Conservation (phyloP, 208 protist species). For the Angomonas deanei region DNA sequence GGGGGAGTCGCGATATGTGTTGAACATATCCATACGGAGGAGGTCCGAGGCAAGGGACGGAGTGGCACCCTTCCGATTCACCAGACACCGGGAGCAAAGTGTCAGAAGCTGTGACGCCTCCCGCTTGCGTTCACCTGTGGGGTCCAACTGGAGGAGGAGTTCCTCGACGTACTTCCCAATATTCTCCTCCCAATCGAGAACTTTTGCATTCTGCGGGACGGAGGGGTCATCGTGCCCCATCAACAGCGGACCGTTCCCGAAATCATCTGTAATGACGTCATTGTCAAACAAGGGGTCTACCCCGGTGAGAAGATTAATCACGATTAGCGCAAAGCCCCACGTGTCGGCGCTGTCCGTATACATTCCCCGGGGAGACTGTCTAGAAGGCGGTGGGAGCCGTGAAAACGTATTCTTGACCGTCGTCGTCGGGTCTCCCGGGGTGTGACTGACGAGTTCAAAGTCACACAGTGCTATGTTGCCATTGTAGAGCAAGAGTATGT, state of each 20-base stretch:
- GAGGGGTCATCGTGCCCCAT: constrained; percentile 20
- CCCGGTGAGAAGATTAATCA: constrained; percentile 66
- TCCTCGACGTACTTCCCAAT: constrained; percentile 44
- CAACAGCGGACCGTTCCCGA: constrained; percentile 64
- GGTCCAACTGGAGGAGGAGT: constrained; percentile 29
- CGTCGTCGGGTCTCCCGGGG: constrained; percentile 3
- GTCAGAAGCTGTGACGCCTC: constrained; percentile 31
- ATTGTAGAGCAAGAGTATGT: constrained; percentile 46
- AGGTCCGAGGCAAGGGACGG: constrained; percentile 31
- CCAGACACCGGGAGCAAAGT: constrained; percentile 53
- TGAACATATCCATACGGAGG: constrained; percentile 42
- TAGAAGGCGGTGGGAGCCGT: constrained; percentile 50
- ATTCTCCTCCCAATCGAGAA: constrained; percentile 76
- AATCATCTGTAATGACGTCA: constrained; percentile 59
- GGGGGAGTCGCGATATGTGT: constrained; percentile 16
- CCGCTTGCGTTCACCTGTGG: constrained; percentile 5
- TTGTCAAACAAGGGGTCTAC: constrained; percentile 71
- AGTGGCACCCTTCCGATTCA: constrained; percentile 33
- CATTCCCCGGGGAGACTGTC: constrained; percentile 64
- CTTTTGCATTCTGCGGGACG: constrained; percentile 5
- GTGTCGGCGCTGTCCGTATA: constrained; percentile 48
- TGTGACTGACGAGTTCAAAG: constrained; percentile 73
- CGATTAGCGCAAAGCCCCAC: constrained; percentile 62
- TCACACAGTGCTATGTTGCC: constrained; percentile 71
- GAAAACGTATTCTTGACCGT: not conserved